phyloP scores from a whole-genome alignment of 805 yeast species.

The Candida taoyuanica region DNA sequence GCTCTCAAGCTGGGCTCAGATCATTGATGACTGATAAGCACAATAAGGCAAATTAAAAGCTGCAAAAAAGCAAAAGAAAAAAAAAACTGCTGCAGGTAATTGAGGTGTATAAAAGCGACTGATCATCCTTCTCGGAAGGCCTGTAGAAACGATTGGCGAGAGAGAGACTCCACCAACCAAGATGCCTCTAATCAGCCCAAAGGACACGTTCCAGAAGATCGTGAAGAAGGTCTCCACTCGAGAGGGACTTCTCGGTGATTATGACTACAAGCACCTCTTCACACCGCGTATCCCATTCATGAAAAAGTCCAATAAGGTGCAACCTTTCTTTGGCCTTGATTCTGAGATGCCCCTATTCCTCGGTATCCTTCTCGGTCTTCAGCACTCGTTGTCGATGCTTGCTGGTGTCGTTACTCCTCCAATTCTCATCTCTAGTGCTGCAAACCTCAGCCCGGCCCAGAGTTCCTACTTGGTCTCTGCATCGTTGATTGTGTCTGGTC shows the following conservation, averaged over 20 bases:
- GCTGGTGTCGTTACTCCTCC: conserved; percentile 91
- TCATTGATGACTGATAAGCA: too few species aligned
- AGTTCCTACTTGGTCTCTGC: conserved; percentile 69
- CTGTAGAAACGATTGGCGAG: too few species aligned
- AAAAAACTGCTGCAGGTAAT: too few species aligned
- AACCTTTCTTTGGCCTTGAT: conserved; percentile 80
- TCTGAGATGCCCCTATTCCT: conserved; percentile 77
- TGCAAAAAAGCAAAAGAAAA: neutral
- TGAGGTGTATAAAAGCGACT: too few species aligned
- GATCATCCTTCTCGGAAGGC: too few species aligned
- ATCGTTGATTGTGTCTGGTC: conserved; percentile 63
- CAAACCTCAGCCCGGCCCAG: conserved; percentile 46
- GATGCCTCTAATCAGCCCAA: neutral
- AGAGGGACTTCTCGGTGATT: conserved; percentile 84
- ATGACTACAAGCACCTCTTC: conserved; percentile 76
- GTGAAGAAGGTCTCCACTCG: conserved; percentile 54
- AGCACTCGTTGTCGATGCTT: conserved; percentile 85
- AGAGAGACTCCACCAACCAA: too few species aligned
- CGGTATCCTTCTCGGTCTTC: conserved; percentile 77
- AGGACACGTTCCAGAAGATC: neutral
- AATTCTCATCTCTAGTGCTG: conserved; percentile 58
- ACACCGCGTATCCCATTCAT: conserved; percentile 75
- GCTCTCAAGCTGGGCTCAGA: too few species aligned
- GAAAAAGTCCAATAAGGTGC: conserved; percentile 42
- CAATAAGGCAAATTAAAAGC: too few species aligned